A percentile compares a stretch with the other conserved stretches of the same genome.
These are phyloP conservation scores for Prunus mongolica DNA, from an alignment of 306 rosid genomes.

Conservation along the genomic window DNA sequence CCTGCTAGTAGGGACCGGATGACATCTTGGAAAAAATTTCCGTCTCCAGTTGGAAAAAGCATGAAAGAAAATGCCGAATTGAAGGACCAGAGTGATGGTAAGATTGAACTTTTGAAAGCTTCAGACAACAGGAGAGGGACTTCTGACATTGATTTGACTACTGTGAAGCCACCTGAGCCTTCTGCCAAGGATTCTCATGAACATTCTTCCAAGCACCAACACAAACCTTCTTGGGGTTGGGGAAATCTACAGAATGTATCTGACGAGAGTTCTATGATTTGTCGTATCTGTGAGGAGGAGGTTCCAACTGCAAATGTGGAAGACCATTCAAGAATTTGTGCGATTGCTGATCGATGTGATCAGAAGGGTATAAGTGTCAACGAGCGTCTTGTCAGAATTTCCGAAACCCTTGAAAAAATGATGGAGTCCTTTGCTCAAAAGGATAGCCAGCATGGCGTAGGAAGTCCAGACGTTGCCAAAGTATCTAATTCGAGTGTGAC, in stretches of 20 bases:
- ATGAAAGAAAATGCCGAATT: constrained; percentile 48
- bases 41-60: constrained; percentile 55
- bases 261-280: constrained; percentile 84
- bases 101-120: constrained; percentile 50
- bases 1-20: constrained; percentile 62
- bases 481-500: constrained; percentile 87
- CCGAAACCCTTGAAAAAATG: constrained; percentile 87
- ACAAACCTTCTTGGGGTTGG: constrained; percentile 94
- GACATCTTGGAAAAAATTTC: constrained; percentile 90
- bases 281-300: constrained; percentile 99
- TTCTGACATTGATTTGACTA: constrained; percentile 51
- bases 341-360: constrained; percentile 96
- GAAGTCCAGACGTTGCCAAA: constrained; percentile 96
- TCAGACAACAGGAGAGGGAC: constrained; percentile 40
- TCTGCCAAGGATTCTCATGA: constrained; percentile 67
- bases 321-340: constrained; percentile 93
- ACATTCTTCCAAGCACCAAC: constrained; percentile 81
- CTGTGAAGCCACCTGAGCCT: constrained; percentile 62
- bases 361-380: constrained; percentile 83
- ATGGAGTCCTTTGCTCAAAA: constrained; percentile 68
- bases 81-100: constrained; percentile 60
- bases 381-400: constrained; percentile 78
- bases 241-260: constrained; percentile 58
- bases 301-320: constrained; percentile 92
- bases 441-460: constrained; percentile 72